phyloP scores from a whole-genome alignment of 371 early-diverging fungal species.

The Catenaria anguillulae region DNA sequence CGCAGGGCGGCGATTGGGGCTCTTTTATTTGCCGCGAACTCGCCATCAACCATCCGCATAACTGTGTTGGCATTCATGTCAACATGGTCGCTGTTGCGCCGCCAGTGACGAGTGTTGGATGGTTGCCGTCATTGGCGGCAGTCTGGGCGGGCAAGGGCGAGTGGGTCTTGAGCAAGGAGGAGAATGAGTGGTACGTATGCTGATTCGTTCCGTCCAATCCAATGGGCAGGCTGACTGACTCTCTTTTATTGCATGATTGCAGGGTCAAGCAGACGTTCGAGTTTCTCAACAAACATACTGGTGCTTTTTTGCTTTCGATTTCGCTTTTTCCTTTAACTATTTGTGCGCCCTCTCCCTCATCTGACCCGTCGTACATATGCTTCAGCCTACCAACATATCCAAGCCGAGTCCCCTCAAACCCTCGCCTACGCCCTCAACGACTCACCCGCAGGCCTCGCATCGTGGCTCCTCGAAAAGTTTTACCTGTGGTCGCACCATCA shows the following conservation, averaged over 20 bases:
- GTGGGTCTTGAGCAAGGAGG: not conserved
- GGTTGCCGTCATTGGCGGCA: not conserved
- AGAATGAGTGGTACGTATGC: not conserved
- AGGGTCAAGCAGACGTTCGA: too few relatives aligned
- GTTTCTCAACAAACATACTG: too few relatives aligned
- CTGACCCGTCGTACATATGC: too few relatives aligned
- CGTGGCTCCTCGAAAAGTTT: slow-evolving; percentile 52
- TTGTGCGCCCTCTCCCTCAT: too few relatives aligned
- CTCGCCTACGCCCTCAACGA: slow-evolving; percentile 41
- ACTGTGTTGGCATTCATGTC: slow-evolving; percentile 30
- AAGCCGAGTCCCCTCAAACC: slow-evolving; percentile 40
- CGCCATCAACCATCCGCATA: slow-evolving; percentile 22
- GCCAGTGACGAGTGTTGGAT: slow-evolving; percentile 12
- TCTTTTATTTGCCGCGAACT: slow-evolving; percentile 28
- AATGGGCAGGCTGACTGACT: too few relatives aligned
- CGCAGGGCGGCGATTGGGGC: slow-evolving; percentile 39
- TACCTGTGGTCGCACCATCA: slow-evolving; percentile 35
- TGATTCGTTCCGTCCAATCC: too few relatives aligned
- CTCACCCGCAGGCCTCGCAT: slow-evolving; percentile 24
- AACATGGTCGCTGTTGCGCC: slow-evolving; percentile 26
- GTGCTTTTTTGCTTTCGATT: too few relatives aligned
- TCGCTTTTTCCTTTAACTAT: too few relatives aligned
- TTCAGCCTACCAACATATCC: too few relatives aligned
- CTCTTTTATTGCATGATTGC: too few relatives aligned
- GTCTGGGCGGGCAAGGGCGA: not conserved